phyloP scores from a whole-genome alignment of 1,139 yeast genomes.

The Suhomyces chickasaworum region DNA sequence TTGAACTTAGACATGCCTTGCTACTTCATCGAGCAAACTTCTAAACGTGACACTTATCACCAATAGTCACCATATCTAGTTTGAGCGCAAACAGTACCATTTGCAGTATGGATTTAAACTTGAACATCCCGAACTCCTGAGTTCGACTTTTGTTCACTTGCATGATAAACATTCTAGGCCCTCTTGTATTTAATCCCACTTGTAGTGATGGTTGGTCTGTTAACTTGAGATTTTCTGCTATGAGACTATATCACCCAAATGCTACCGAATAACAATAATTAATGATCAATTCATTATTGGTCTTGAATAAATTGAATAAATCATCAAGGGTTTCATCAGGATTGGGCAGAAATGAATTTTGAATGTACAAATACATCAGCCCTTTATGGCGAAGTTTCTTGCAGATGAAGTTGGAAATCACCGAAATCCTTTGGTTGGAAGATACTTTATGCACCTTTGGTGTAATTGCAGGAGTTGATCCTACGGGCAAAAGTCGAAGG shows the following conservation, averaged over 20 bases:
- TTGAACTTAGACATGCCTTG: too few relatives aligned
- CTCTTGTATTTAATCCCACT: neutral
- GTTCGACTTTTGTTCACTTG: too few relatives aligned
- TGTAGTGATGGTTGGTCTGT: neutral
- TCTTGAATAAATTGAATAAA: slow-evolving; percentile 44
- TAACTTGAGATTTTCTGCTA: neutral
- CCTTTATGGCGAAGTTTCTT: slow-evolving; percentile 38
- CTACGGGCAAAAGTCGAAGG: slow-evolving; percentile 59
- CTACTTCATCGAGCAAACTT: too few relatives aligned
- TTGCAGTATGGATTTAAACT: too few relatives aligned
- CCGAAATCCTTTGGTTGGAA: slow-evolving; percentile 46
- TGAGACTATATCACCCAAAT: slow-evolving; percentile 42
- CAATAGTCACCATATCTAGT: too few relatives aligned
- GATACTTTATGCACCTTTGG: slow-evolving; percentile 56
- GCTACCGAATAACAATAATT: slow-evolving; percentile 60
- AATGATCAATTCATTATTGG: slow-evolving; percentile 53
- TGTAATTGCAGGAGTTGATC: slow-evolving; percentile 51
- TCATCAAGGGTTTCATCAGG: slow-evolving; percentile 59
- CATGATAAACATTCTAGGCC: neutral
- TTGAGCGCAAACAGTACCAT: too few relatives aligned
- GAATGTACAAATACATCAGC: slow-evolving; percentile 46
- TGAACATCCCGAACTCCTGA: too few relatives aligned
- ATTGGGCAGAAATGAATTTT: slow-evolving; percentile 61
- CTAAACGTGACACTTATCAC: too few relatives aligned
- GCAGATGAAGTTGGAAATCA: slow-evolving; percentile 47